Conservation (phyloP, 2,329 filamentous ascomycete genomes). For the Diaporthe batatas region DNA sequence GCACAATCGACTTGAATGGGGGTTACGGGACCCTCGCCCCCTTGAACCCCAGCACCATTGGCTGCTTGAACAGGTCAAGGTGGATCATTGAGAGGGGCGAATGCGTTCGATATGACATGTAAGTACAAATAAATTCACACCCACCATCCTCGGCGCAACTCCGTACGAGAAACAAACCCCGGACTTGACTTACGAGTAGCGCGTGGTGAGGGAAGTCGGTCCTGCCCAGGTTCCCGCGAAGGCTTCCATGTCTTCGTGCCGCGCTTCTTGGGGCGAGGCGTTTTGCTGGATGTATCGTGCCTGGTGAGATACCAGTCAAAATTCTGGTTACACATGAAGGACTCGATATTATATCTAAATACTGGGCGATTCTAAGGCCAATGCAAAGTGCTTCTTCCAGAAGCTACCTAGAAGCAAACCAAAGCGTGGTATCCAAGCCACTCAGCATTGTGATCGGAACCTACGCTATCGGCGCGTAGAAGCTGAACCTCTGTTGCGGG, state of each 20-base stretch:
- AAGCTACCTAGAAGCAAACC: not conserved
- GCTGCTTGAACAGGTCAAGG: not conserved
- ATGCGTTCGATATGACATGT: slow-evolving; percentile 1
- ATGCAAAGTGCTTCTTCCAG: too few relatives aligned
- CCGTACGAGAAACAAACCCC: not conserved
- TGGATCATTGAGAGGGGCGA: slow-evolving; percentile 17
- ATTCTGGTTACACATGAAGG: not conserved
- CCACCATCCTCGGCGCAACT: not conserved
- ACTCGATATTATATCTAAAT: too few relatives aligned
- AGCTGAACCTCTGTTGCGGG: slow-evolving; percentile 58
- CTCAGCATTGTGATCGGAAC: not conserved
- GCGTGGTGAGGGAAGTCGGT: not conserved
- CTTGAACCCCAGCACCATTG: not conserved
- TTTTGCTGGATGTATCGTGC: too few relatives aligned
- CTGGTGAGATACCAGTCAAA: not conserved
- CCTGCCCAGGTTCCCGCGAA: not conserved
- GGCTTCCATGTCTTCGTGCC: not conserved
- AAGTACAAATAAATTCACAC: not conserved
- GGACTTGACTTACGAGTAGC: not conserved
- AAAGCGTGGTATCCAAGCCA: not conserved
- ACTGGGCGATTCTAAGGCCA: too few relatives aligned
- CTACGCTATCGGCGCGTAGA: slow-evolving; percentile 55
- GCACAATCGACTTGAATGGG: not conserved
- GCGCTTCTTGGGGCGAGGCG: not conserved
- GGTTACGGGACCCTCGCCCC: not conserved